Base-by-base conservation (phyloP, 306 rosid species). In the Mimosa pudica region DNA sequence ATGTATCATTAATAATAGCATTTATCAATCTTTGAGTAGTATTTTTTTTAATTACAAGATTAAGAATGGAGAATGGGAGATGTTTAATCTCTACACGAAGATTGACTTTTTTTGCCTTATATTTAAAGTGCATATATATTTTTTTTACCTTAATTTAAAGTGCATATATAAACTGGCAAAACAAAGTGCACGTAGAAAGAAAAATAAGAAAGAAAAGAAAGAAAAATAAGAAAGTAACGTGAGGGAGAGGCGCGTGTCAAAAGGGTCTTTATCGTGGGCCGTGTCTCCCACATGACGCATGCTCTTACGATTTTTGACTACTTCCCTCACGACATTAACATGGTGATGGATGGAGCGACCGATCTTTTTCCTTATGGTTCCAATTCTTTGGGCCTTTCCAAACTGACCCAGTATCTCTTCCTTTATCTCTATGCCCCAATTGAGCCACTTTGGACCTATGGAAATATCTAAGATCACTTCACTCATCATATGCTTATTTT, bases 301-400 rank as follows among this genome's bases (percentile, higher is more conserved):
- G 72, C 72, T 41, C 72, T 68, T 68, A 68, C 72, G 55, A 49
- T 49, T 49, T 49, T 5, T 49, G 17, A 49, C 42, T 38, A 38
- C 42, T 38, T 38, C 42, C 1, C 2, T 0, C 42, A 38, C 9
- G 60, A 17, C 20, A 16, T 52, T 52, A 54, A 54, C 16, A 14
- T 9, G 54, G 17, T 1, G 30, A 20, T n/a, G 61, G 61, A 1
- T 9, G 61, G 61, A n/a, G n/a, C n/a, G 61, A 55, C 61, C 10
- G 6, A 5, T 54, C 61, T 7, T 17, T 55, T 17, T n/a, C n/a
- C 30, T 17, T 1, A 17, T 7, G 7, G 10, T 24, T 6, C 61
- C 61, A 17, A 55, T 55, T 55, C 0, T 16, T 0, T 55, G 61
- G 61, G 61, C 61, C 61, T 54, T 54, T 5, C 55, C 55, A 16